Percentiles rank a stretch among this genome's conserved stretches.
Evolutionary conservation across 352 stramenopile species (phyloP).

Genomic region (Globisporangium nodosum): DNA sequence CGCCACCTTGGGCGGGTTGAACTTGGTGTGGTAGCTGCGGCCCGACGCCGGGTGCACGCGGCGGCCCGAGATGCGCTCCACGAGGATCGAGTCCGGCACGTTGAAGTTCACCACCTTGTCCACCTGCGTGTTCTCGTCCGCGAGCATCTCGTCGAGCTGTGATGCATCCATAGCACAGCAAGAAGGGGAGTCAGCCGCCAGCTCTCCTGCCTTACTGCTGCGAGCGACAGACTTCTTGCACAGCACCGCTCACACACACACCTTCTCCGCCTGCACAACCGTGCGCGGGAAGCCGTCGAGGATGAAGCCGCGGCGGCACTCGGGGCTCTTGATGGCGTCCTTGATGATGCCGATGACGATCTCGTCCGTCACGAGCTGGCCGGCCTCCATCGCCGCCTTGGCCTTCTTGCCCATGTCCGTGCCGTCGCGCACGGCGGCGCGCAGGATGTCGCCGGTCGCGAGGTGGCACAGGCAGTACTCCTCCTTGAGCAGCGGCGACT

Average conservation of each 20-base stretch:
- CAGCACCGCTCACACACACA: constrained; percentile 11
- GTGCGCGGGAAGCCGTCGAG: constrained; percentile 99
- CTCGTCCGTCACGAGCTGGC: constrained; percentile 94
- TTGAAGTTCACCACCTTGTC: constrained; percentile 95
- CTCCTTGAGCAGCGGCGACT: constrained; percentile 97
- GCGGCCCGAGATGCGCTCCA: constrained; percentile 95
- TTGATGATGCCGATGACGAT: constrained; percentile 99
- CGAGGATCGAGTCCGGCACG: constrained; percentile 93
- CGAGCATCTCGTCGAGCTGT: constrained; percentile 95
- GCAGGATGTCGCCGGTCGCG: constrained; percentile 99
- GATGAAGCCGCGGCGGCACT: constrained; percentile 98
- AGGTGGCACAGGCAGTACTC: constrained; percentile 98
- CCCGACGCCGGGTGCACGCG: constrained; percentile 95
- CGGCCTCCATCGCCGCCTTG: constrained; percentile 98
- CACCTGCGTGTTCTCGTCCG: constrained; percentile 80
- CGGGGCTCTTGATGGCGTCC: constrained; percentile 95
- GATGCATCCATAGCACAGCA: neutral
- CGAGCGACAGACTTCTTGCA: neutral
- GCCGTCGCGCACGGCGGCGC: constrained; percentile 93
- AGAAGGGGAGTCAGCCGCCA: neutral
- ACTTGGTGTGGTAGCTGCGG: constrained; percentile 97
- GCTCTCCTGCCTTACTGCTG: neutral
- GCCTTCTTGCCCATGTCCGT: constrained; percentile 98
- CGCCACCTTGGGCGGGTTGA: constrained; percentile 91
- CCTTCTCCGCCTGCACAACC: constrained; percentile 95